phyloP scores from a whole-genome alignment of 345 rosid genomes.

The Populus nigra region DNA sequence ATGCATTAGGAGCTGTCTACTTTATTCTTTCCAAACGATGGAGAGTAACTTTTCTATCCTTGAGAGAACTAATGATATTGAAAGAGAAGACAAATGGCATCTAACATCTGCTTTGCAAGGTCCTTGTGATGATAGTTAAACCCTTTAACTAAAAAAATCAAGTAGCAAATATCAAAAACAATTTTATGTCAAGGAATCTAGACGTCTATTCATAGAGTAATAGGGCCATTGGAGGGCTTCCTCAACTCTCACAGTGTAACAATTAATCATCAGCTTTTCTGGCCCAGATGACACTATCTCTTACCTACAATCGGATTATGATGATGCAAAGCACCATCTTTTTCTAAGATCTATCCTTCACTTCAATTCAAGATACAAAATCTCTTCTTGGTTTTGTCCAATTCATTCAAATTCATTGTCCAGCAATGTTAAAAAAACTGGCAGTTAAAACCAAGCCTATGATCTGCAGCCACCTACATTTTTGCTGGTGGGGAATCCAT shows the following conservation, averaged over 20 bases:
- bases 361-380: neutral
- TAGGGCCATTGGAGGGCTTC: conserved; percentile 12
- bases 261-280: neutral
- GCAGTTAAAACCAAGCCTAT: neutral
- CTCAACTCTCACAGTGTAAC: neutral
- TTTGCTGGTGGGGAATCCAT: too few relatives aligned
- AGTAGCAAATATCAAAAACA: neutral
- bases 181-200: conserved; percentile 29
- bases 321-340: neutral
- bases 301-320: neutral
- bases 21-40: conserved; percentile 23
- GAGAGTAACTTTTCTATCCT: conserved; percentile 20
- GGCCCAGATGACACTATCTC: neutral
- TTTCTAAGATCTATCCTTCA: neutral
- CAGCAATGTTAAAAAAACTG: neutral
- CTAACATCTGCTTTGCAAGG: conserved; percentile 34
- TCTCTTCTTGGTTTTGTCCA: neutral
- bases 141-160: conserved; percentile 19
- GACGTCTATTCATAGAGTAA: conserved; percentile 5
- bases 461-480: too few relatives aligned
- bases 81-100: conserved; percentile 27
- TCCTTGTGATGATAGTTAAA: conserved; percentile 10
- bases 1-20: conserved; percentile 18
- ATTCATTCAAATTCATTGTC: neutral
- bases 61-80: conserved; percentile 21